Evolutionary conservation across 768 basidiomycete species (phyloP).

Genomic region (Tylopilus felleus): DNA sequence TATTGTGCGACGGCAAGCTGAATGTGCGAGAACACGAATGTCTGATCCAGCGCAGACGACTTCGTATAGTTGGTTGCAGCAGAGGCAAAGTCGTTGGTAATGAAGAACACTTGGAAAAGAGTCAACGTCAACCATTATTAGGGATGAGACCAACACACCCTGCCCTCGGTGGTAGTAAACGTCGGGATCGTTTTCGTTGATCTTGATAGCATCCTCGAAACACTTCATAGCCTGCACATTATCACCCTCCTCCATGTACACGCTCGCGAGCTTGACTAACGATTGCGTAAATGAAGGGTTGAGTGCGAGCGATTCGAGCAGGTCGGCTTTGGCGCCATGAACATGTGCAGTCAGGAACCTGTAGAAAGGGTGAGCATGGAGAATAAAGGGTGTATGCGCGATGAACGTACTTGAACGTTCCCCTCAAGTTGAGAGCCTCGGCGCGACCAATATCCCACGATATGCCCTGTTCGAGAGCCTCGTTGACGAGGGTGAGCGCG

Average conservation of each 20-base stretch:
- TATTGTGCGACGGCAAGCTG: constrained; percentile 97
- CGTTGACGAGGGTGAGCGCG: constrained; percentile 73
- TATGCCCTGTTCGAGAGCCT: constrained; percentile 83
- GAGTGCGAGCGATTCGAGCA: constrained; percentile 71
- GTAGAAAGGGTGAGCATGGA: not conserved
- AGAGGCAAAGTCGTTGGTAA: constrained; percentile 82
- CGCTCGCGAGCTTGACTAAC: constrained; percentile 94
- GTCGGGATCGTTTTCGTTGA: constrained; percentile 85
- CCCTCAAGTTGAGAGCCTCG: constrained; percentile 88
- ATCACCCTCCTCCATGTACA: constrained; percentile 94
- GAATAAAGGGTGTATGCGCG: not conserved
- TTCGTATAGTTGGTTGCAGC: constrained; percentile 91
- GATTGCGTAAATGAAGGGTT: constrained; percentile 75
- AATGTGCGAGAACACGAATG: constrained; percentile 96
- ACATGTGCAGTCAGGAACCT: constrained; percentile 91
- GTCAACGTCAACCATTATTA: not conserved
- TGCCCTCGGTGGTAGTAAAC: constrained; percentile 99
- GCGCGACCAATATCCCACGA: constrained; percentile 73
- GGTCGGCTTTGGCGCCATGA: constrained; percentile 75
- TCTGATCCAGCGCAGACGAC: constrained; percentile 80
- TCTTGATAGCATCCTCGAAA: constrained; percentile 84
- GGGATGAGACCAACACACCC: constrained; percentile 41
- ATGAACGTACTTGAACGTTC: constrained; percentile 83
- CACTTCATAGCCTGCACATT: constrained; percentile 79
- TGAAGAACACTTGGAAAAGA: constrained; percentile 71